These are phyloP conservation scores for Chalciporus chontae DNA, from an alignment of 768 basidiomycete genomes.

Conservation along the genomic window DNA sequence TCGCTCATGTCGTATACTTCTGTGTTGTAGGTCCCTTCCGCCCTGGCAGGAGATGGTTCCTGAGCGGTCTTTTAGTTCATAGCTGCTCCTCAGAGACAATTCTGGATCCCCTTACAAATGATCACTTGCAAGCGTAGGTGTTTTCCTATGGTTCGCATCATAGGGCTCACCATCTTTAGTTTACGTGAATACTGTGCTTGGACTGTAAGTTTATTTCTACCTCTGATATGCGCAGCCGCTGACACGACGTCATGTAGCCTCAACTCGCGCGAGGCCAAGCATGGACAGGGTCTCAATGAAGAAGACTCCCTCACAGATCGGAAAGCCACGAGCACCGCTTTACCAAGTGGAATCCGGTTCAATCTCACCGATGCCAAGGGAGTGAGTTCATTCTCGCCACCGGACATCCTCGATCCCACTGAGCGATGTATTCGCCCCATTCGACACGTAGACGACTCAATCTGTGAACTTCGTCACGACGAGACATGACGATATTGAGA, in stretches of 20 bases:
- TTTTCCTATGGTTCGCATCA: neutral
- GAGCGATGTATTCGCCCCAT: neutral
- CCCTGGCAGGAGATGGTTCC: neutral
- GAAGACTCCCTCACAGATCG: conserved; percentile 17
- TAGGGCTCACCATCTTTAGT: conserved; percentile 14
- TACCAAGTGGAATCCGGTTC: conserved; percentile 12
- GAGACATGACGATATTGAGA: neutral
- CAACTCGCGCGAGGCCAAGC: conserved; percentile 18
- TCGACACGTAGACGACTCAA: conserved; percentile 12
- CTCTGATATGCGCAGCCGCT: neutral
- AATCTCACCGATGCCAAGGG: conserved; percentile 9
- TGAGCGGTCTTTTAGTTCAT: conserved; percentile 20
- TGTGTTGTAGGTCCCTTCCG: conserved; percentile 15
- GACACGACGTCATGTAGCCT: conserved; percentile 17
- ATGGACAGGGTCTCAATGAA: conserved; percentile 23
- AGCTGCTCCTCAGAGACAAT: conserved; percentile 15
- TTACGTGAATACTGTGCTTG: conserved; percentile 27
- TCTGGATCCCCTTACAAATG: conserved; percentile 31
- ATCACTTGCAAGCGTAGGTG: conserved; percentile 21
- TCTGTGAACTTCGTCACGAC: conserved; percentile 14
- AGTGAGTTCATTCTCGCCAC: conserved; percentile 7
- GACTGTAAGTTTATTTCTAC: conserved; percentile 13
- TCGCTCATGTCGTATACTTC: conserved; percentile 18
- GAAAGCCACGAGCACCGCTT: neutral
- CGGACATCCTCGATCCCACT: too few relatives aligned